Base-by-base conservation (phyloP, 208 protist genomes). In the Porcisia deanei region DNA sequence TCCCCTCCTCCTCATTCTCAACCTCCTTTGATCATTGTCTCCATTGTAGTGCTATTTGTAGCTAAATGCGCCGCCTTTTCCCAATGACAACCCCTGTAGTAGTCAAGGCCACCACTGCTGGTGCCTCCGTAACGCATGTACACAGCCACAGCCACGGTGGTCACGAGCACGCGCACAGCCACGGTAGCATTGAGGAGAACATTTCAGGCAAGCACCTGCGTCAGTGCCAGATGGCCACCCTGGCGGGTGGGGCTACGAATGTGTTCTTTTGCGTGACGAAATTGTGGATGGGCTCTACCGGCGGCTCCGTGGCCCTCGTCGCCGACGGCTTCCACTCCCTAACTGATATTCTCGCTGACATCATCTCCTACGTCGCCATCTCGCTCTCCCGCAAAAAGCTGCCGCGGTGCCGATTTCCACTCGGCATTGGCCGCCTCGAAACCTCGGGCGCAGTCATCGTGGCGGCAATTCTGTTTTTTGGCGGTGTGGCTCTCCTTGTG, bases 271-370 rank as follows among this genome's bases (percentile, higher is more conserved):
- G 86, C 69, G 78, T 82, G 25, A 87, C 85, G 1, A 97, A 97
- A 71, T 72, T 97, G 10, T 93, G 85, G 75, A 22, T 89, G 39
- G 93, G 93, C 65, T 82, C 82, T 9, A 77, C 88, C 5, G 93
- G 93, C 22, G 93, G 93, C 64, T 96, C 90, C 16, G 91, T 96
- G 9, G 93, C 93, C 20, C 86, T 97, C 54, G 80, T 97, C 45
- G 93, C 93, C 34, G 93, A 97, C 74, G 93, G 93, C 55, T 93
- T 96, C 67, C 93, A 97, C 71, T 75, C 93, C 10, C 71, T 97
- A n/a, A 91, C 90, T 10, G 93, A 97, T 77, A 81, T 97, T 59
- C 57, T 94, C 20, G 84, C 93, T 0, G 93, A 97, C 72, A 79
- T 89, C 59, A 83, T 96, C 67, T 97, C 93, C 25, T 97, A 94